phyloP scores from a whole-genome alignment of 2,329 filamentous ascomycete genomes.

The Ophiobolus disseminans region DNA sequence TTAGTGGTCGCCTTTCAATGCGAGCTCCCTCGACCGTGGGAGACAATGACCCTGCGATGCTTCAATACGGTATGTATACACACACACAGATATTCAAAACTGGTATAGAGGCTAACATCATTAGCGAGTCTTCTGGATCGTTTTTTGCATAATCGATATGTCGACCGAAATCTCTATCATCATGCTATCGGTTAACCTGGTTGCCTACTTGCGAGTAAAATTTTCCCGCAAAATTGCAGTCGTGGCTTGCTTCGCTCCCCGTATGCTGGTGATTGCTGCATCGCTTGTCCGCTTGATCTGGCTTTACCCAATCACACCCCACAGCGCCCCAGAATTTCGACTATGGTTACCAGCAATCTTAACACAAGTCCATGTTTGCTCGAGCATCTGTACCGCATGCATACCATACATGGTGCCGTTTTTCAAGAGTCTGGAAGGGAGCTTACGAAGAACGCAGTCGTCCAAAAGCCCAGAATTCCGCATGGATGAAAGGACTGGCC shows the following conservation, averaged over 20 bases:
- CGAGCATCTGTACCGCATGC: slow-evolving; percentile 41
- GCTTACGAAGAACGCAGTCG: slow-evolving; percentile 20
- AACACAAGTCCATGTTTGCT: slow-evolving; percentile 37
- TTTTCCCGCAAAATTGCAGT: slow-evolving; percentile 35
- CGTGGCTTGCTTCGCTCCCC: slow-evolving; percentile 43
- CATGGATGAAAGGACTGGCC: slow-evolving; percentile 11
- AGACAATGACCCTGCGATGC: slow-evolving; percentile 33
- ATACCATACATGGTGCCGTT: slow-evolving; percentile 44
- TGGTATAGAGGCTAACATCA: slow-evolving; percentile 19
- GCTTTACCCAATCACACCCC: slow-evolving; percentile 39
- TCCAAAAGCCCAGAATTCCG: slow-evolving; percentile 14
- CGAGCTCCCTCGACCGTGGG: slow-evolving; percentile 40
- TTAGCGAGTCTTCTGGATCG: slow-evolving; percentile 44
- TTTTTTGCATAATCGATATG: slow-evolving; percentile 44
- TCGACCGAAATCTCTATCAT: slow-evolving; percentile 40
- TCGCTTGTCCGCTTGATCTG: slow-evolving; percentile 39
- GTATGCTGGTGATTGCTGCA: slow-evolving; percentile 34
- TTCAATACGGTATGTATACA: slow-evolving; percentile 35
- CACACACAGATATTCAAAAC: background rate
- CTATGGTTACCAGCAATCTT: slow-evolving; percentile 40
- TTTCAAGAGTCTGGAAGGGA: slow-evolving; percentile 30
- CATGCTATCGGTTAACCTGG: slow-evolving; percentile 39
- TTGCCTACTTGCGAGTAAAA: slow-evolving; percentile 34
- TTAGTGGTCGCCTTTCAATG: slow-evolving; percentile 40
- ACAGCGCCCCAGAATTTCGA: slow-evolving; percentile 30